phyloP scores from a whole-genome alignment of 306 rosid genomes.

The Castanea mollissima region DNA sequence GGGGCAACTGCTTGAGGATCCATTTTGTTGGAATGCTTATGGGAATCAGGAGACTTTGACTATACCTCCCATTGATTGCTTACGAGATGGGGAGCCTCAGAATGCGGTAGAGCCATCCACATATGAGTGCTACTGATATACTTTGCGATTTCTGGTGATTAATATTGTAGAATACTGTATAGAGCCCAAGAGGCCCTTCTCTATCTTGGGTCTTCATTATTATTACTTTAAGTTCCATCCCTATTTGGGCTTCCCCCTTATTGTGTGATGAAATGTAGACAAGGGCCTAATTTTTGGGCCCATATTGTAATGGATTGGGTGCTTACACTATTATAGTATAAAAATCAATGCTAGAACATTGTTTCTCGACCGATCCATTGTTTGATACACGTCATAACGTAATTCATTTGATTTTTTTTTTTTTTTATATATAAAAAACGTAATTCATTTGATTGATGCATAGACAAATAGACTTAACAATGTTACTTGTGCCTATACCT shows the following conservation, averaged over 20 bases:
- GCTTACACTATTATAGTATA: not conserved
- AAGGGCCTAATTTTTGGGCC: slow-evolving; percentile 31
- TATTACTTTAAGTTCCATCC: slow-evolving; percentile 35
- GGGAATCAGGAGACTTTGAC: slow-evolving; percentile 73
- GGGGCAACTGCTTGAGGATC: slow-evolving; percentile 75
- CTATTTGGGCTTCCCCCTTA: slow-evolving; percentile 40
- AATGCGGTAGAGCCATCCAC: slow-evolving; percentile 29
- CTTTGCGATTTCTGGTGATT: not conserved
- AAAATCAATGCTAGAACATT: not conserved
- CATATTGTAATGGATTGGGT: slow-evolving; percentile 24
- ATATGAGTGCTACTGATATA: slow-evolving; percentile 44
- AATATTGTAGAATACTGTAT: slow-evolving; percentile 27
- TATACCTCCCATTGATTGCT: slow-evolving; percentile 83
- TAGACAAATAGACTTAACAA: too few relatives aligned
- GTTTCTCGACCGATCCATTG: too few relatives aligned
- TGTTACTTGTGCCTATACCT: too few relatives aligned
- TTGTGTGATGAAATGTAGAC: slow-evolving; percentile 43
- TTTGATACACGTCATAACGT: too few relatives aligned
- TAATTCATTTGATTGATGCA: too few relatives aligned
- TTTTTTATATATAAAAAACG: too few relatives aligned
- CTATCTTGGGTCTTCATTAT: slow-evolving; percentile 26
- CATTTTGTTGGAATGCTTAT: slow-evolving; percentile 96
- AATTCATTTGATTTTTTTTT: too few relatives aligned
- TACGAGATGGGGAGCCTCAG: slow-evolving; percentile 73
- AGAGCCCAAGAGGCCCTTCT: slow-evolving; percentile 27